Conservation (phyloP, 2,329 filamentous ascomycete species). For the Proliferodiscus dingleyae region DNA sequence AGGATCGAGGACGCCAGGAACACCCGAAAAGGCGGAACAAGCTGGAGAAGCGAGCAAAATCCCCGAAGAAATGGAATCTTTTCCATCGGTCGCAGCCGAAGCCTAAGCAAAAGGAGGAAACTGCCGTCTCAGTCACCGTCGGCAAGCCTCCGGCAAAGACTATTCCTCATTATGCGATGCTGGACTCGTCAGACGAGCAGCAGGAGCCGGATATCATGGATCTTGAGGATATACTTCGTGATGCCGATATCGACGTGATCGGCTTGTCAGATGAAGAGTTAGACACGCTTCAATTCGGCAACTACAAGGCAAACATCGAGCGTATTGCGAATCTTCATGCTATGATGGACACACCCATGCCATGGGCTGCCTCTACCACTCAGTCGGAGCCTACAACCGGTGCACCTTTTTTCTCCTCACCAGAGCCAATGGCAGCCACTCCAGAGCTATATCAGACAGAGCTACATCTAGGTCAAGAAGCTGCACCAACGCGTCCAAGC, state of each 20-base stretch:
- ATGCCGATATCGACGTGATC: constrained; percentile 37
- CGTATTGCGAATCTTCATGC: constrained; percentile 19
- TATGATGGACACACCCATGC: constrained; percentile 1
- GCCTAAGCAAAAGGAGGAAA: constrained; percentile 28
- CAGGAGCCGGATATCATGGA: constrained; percentile 30
- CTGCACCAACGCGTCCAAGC: constrained; percentile 29
- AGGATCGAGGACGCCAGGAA: constrained; percentile 17
- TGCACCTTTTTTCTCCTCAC: constrained; percentile 18
- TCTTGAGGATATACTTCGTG: constrained; percentile 45
- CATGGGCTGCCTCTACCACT: constrained; percentile 1
- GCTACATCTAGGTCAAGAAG: constrained; percentile 17
- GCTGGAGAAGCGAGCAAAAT: constrained; percentile 49
- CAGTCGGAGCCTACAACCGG: constrained; percentile 7
- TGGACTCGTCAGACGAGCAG: constrained; percentile 50
- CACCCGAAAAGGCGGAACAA: constrained; percentile 42
- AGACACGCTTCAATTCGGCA: constrained; percentile 27
- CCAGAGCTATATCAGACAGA: constrained; percentile 22
- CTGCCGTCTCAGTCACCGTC: constrained; percentile 44
- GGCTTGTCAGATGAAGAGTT: constrained; percentile 28
- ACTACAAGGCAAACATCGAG: constrained; percentile 23
- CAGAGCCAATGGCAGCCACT: constrained; percentile 18
- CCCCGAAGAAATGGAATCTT: constrained; percentile 56
- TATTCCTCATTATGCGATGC: constrained; percentile 56
- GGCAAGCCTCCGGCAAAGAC: constrained; percentile 40
- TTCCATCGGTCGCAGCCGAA: constrained; percentile 52